Evolutionary conservation across 2,329 filamentous ascomycete species (phyloP).

Genomic region (Zymoseptoria brevis): DNA sequence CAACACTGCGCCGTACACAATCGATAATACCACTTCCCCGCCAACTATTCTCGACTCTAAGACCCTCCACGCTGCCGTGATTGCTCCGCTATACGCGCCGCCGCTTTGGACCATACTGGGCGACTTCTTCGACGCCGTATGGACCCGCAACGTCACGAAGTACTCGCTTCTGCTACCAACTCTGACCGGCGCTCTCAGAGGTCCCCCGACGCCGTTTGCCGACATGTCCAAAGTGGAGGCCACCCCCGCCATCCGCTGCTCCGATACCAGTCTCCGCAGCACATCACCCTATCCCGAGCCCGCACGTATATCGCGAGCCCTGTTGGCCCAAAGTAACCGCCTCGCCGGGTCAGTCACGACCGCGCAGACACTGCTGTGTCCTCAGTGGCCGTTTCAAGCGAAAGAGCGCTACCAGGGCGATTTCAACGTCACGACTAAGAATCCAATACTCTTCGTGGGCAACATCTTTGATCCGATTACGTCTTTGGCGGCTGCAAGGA

Average conservation of each 20-base stretch:
- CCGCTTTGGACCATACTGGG: neutral
- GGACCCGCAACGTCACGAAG: neutral
- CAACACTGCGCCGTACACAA: neutral
- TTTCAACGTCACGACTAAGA: constrained; percentile 29
- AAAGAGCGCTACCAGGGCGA: constrained; percentile 31
- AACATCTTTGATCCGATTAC: constrained; percentile 36
- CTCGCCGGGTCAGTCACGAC: neutral
- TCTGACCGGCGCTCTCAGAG: neutral
- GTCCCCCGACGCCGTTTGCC: neutral
- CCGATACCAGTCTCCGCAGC: neutral
- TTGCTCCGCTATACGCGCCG: neutral
- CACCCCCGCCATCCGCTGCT: neutral
- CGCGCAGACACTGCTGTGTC: constrained; percentile 24
- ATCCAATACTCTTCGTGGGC: constrained; percentile 33
- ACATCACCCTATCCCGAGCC: neutral
- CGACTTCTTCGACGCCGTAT: neutral
- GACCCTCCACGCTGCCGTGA: neutral
- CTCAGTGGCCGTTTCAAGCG: constrained; percentile 34
- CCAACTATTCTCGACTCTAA: neutral
- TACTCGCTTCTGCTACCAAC: neutral
- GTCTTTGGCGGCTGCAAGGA: constrained; percentile 33
- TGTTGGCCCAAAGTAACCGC: neutral
- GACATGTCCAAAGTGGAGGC: neutral
- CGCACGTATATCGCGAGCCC: neutral
- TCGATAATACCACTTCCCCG: neutral